Conservation (phyloP, 352 stramenopile genomes). For the Globisporangium solare region DNA sequence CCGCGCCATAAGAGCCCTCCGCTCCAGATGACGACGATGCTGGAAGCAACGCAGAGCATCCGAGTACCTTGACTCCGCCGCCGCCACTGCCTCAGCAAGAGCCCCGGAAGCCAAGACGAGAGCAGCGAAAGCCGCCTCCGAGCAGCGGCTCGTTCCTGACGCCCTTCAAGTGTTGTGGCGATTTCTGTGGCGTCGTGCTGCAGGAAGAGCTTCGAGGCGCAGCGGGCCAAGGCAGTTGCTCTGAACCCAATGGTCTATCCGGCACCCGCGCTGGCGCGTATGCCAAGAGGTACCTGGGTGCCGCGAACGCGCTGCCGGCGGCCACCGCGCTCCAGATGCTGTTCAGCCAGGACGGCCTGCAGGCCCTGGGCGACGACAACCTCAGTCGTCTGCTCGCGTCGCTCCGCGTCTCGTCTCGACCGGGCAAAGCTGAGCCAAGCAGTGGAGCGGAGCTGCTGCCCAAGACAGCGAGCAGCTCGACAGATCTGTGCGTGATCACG, state of each 20-base stretch:
- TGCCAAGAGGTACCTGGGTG: not conserved
- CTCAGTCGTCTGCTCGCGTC: slow-evolving; percentile 31
- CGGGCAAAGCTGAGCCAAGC: slow-evolving; percentile 10
- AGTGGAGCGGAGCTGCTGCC: not conserved
- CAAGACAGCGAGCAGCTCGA: slow-evolving; percentile 1
- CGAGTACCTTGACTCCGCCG: too few relatives aligned
- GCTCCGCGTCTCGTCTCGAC: slow-evolving; percentile 29
- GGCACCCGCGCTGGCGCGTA: not conserved
- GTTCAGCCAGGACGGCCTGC: slow-evolving; percentile 42
- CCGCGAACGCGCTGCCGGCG: slow-evolving; percentile 4
- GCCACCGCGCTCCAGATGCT: slow-evolving; percentile 42
- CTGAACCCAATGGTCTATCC: not conserved
- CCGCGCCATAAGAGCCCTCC: too few relatives aligned
- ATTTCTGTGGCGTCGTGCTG: slow-evolving; percentile 63
- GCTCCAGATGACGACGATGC: too few relatives aligned
- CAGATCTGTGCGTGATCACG: slow-evolving; percentile 52
- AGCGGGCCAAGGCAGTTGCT: not conserved
- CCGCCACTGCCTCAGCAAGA: not conserved
- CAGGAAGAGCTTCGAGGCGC: slow-evolving; percentile 19
- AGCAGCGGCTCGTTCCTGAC: slow-evolving; percentile 36
- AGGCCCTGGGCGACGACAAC: slow-evolving; percentile 30
- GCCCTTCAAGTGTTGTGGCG: slow-evolving; percentile 73
- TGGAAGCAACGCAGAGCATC: too few relatives aligned
- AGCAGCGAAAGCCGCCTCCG: not conserved
- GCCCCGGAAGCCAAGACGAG: not conserved